Conservation (phyloP, 805 yeast genomes). For the Debaryomyces tyrocola region DNA sequence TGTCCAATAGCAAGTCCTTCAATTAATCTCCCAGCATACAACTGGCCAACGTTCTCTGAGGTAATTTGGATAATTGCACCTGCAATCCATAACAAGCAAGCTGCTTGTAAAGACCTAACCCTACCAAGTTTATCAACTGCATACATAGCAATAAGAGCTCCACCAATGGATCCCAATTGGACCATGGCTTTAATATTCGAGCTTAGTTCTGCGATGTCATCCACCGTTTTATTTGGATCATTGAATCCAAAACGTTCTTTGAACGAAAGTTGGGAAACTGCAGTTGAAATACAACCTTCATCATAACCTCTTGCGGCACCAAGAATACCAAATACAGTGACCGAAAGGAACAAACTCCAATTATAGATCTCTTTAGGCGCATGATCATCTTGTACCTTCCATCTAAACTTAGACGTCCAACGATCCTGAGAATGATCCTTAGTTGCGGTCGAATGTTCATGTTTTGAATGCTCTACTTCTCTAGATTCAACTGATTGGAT, state of each 20-base stretch:
- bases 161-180: slow-evolving; percentile 55
- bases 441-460: neutral
- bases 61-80: slow-evolving; percentile 52
- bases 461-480: neutral
- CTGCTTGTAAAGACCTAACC: slow-evolving; percentile 45
- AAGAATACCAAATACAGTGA: slow-evolving; percentile 51
- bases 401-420: slow-evolving; percentile 1
- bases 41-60: slow-evolving; percentile 45
- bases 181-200: slow-evolving; percentile 62
- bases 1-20: slow-evolving; percentile 61
- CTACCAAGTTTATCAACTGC: slow-evolving; percentile 54
- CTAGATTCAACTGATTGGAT: neutral
- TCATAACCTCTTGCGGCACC: slow-evolving; percentile 61
- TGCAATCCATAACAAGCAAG: slow-evolving; percentile 44
- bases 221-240: slow-evolving; percentile 33
- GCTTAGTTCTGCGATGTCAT: slow-evolving; percentile 43
- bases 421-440: neutral
- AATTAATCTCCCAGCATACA: slow-evolving; percentile 54
- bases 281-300: slow-evolving; percentile 53
- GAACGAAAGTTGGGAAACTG: slow-evolving; percentile 45
- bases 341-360: slow-evolving; percentile 43
- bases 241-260: slow-evolving; percentile 42
- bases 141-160: slow-evolving; percentile 48
- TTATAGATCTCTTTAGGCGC: slow-evolving; percentile 50
- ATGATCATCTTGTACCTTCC: slow-evolving; percentile 20